These are phyloP conservation scores for Lactarius indigo DNA, from an alignment of 768 basidiomycete species.

Conservation along the genomic window DNA sequence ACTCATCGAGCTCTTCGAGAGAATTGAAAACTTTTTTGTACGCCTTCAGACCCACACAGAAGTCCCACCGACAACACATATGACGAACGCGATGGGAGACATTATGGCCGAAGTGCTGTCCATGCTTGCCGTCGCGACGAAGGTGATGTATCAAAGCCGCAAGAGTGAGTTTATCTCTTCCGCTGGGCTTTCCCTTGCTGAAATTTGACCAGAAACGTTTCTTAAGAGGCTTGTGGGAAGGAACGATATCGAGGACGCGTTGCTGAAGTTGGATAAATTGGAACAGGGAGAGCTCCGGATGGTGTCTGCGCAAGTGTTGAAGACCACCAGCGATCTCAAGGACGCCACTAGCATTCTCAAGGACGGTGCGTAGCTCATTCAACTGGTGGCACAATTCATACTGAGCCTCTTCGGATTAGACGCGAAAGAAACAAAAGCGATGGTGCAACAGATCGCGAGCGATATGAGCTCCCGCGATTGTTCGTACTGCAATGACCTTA, in stretches of 20 bases:
- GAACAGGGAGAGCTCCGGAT: not conserved
- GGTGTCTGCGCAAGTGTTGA: not conserved
- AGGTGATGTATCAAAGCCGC: no score
- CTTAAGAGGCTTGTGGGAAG: not conserved
- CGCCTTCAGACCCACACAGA: no score
- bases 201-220: not conserved
- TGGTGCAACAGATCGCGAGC: not conserved
- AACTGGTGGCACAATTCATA: not conserved
- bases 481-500: not conserved
- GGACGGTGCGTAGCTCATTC: not conserved
- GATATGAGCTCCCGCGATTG: not conserved
- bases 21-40: no score
- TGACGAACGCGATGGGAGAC: no score
- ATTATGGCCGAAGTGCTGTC: no score
- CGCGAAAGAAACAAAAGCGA: not conserved
- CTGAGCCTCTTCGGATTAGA: not conserved
- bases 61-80: no score
- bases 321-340: not conserved
- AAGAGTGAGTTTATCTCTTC: no score
- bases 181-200: no score
- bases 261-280: not conserved
- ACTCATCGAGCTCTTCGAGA: no score
- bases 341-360: not conserved
- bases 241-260: not conserved
- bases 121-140: no score